Evolutionary conservation across 2,329 filamentous ascomycete species (phyloP), one percentile per base, ranked within the genome.

Genomic region (Geosmithia flava): DNA sequence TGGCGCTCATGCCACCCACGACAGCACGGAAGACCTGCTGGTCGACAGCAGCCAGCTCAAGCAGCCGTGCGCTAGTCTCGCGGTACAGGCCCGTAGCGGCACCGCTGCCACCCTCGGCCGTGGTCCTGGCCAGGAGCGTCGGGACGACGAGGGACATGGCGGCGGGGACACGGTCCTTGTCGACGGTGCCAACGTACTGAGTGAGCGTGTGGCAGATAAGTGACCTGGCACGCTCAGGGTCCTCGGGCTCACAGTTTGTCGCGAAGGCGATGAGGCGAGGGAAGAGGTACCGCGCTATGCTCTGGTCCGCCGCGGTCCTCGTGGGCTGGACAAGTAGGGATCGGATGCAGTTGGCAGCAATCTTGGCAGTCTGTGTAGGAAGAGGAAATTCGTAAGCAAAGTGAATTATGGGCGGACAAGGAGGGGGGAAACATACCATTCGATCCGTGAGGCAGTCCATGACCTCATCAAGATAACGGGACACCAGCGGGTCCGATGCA

Each of bases 311-410:
- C 1, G 73, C 54, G 51, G 82, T 76, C 53, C 80, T 69, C 47
- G 77, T 69, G 47, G 76, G 67, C 56, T 84, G 71, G 3, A 95
- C 69, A 29, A 97, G 73, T 7, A 97, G 75, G 7, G 89, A 93
- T 49, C 90, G 81, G 54, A 91, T 80, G 64, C 93, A 98, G 59
- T 88, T 89, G 52, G 88, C 85, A 1, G 93, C 89, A 49, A 96
- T 90, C 59, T 87, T 95, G 48, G 87, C 85, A 2, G 87, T 91
- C 79, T 84, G 48, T 6, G 13, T 27, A 8, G 23, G 23, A n/a
- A n/a, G 23, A 39, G 15, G 23, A 17, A 2, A 29, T 39, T 11
- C 16, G 7, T 45, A 17, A 20, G 20, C 47, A 40, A 46, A 11
- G 33, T 11, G 23, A 42, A 11, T 11, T 20, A 29, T 48, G 11